Conservation (phyloP, 73 alveolate species). For the Tetrahymena thermophila region DNA sequence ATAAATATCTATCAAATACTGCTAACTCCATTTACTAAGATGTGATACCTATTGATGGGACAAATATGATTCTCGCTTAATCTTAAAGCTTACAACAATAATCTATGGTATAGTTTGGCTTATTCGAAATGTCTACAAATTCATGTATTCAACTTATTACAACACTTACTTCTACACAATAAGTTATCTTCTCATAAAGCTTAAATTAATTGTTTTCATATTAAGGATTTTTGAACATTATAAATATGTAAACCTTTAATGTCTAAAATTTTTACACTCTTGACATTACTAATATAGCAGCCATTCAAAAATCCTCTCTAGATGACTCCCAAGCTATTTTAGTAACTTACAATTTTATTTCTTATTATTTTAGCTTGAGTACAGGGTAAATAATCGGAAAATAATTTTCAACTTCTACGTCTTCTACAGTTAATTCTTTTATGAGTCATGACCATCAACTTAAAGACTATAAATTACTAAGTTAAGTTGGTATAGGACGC, state of each 20-base stretch:
- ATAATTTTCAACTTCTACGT: not conserved
- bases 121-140: not conserved
- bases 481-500: not conserved
- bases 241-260: not conserved
- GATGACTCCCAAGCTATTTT: not conserved
- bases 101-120: not conserved
- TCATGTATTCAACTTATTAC: not conserved
- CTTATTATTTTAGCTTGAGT: not conserved
- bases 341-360: not conserved
- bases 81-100: not conserved
- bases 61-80: not conserved
- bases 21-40: not conserved
- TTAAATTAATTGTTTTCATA: not conserved
- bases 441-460: not conserved
- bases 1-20: not conserved
- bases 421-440: not conserved
- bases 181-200: not conserved
- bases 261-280: too few species aligned
- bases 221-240: not conserved
- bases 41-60: not conserved
- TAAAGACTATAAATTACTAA: not conserved
- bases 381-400: not conserved
- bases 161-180: not conserved
- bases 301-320: not conserved
- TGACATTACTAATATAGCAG: not conserved